phyloP scores from a whole-genome alignment of 2,329 filamentous ascomycete species.

The Cylindrodendrum hubeiense region DNA sequence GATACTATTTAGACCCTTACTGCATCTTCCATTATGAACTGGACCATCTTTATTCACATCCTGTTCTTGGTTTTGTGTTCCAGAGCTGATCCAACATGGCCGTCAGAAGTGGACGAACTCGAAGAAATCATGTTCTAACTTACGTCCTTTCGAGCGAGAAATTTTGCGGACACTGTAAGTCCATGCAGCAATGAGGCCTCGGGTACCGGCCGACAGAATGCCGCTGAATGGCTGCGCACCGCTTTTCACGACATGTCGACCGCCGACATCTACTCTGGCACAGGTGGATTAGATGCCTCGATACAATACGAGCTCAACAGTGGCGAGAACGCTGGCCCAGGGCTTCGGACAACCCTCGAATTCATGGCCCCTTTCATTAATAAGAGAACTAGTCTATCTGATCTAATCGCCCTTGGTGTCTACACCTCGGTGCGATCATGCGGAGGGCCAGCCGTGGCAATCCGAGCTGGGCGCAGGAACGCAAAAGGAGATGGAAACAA shows the following conservation, averaged over 20 bases:
- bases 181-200: constrained; percentile 67
- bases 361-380: constrained; percentile 68
- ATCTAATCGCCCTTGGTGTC: constrained; percentile 69
- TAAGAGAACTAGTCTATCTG: constrained; percentile 64
- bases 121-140: constrained; percentile 74
- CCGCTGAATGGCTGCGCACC: constrained; percentile 72
- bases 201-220: constrained; percentile 67
- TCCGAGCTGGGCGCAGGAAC: constrained; percentile 67
- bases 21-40: background rate
- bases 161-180: constrained; percentile 68
- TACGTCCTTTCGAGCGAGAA: constrained; percentile 64
- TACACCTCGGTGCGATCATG: constrained; percentile 71
- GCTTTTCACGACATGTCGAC: constrained; percentile 74
- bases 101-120: constrained; percentile 69
- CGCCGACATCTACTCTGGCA: constrained; percentile 59
- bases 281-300: constrained; percentile 70
- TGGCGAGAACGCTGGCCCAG: constrained; percentile 68
- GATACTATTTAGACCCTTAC: too few species aligned
- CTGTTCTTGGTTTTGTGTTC: constrained; percentile 50
- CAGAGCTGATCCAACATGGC: constrained; percentile 69
- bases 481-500: constrained; percentile 59
- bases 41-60: background rate
- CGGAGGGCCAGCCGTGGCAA: constrained; percentile 66
- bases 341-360: constrained; percentile 64
- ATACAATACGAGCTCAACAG: constrained; percentile 69